Evolutionary conservation across 441 rosid species (phyloP), one percentile per base, ranked within the genome.

Genomic region (Arabidopsis hybrid): DNA sequence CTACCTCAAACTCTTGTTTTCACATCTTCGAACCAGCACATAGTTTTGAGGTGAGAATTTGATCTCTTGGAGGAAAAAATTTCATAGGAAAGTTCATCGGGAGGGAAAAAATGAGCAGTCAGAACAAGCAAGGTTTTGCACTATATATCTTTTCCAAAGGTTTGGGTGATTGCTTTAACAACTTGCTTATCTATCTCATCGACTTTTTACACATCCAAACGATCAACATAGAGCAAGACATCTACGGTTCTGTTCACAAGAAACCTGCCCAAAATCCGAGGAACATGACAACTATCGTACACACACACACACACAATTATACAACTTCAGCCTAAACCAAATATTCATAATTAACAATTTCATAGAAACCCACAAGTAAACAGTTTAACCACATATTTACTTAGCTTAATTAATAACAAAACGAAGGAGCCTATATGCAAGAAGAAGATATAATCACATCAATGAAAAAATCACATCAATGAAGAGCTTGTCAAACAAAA

Each of bases 151-250:
- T 84, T 91, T 42, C 97, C 98, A 86, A 93, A 93, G 78, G 85
- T 87, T 53, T 87, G 86, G 3, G 89, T 81, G 72, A 93, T 88
- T 14, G 97, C 93, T 71, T 71, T 75, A 69, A 93, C 78, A 50
- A 93, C 89, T 83, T 92, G 96, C 82, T 70, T 92, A 77, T 92
- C 97, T 81, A 92, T 75, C 80, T 90, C 97, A 85, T 95, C 98
- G 38, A 95, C 98, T 88, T 97, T 87, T 80, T 95, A 92, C 35
- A 95, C 89, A 76, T 95, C 99, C 83, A 95, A 79, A 53, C 96
- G 95, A 69, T 91, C 98, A 79, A 92, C 93, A 67, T 83, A 92
- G 73, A 95, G 91, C 80, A 95, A 80, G 50, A 89, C 88, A 84
- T 91, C 91, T 73, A 95, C 83, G 57, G 87, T 88, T 83, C 89